Conservation (phyloP, 176 grass and related monocot genomes). For the Phoenix dactylifera region DNA sequence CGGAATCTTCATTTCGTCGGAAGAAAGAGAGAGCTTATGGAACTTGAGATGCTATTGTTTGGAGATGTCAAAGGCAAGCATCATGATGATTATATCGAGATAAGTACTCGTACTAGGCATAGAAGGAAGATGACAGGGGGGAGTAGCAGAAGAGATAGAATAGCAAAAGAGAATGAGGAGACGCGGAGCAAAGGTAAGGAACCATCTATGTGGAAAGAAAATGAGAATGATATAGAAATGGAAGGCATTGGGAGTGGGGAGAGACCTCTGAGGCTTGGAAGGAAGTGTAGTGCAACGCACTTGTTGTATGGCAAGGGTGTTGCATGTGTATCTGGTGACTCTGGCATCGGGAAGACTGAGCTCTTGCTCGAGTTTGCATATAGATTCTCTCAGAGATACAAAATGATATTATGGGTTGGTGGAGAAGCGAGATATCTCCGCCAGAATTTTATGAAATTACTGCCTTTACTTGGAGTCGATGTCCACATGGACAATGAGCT, state of each 20-base stretch:
- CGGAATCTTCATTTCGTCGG: constrained; percentile 39
- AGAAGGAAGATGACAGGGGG: constrained; percentile 1
- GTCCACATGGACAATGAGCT: constrained; percentile 13
- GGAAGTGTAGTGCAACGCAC: not conserved
- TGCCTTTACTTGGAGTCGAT: constrained; percentile 25
- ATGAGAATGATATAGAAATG: constrained; percentile 9
- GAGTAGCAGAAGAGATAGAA: not conserved
- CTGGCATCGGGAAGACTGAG: constrained; percentile 56
- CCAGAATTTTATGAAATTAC: constrained; percentile 46
- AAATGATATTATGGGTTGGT: constrained; percentile 43
- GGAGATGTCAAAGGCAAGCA: not conserved
- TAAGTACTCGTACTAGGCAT: not conserved
- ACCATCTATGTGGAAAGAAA: not conserved
- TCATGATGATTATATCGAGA: constrained; percentile 3
- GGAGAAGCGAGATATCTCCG: constrained; percentile 47
- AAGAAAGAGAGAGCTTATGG: constrained; percentile 30
- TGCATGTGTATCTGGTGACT: constrained; percentile 36
- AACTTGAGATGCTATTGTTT: constrained; percentile 31
- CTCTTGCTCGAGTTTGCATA: constrained; percentile 48
- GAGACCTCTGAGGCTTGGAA: not conserved
- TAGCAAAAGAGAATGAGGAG: not conserved
- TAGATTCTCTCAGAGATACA: constrained; percentile 41
- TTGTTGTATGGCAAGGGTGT: constrained; percentile 14
- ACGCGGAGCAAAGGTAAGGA: constrained; percentile 7
- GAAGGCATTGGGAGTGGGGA: not conserved